Evolutionary conservation across 2,329 filamentous ascomycete genomes (phyloP).

Genomic region (Penicillium sp.): DNA sequence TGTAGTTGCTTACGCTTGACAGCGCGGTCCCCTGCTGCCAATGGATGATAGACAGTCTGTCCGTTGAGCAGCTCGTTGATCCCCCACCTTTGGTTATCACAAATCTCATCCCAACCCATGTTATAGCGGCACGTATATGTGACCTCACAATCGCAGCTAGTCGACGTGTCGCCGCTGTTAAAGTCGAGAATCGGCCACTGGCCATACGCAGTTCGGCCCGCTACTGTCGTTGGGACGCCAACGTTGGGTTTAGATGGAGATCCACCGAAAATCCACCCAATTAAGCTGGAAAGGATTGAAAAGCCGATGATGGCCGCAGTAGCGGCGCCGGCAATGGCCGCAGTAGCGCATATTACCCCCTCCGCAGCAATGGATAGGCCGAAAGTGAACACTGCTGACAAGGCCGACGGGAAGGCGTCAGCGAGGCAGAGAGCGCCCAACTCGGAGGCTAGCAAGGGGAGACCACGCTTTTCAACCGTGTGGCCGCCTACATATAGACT

Average conservation of each 20-base stretch:
- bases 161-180: not conserved
- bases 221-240: not conserved
- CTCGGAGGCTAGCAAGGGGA: not conserved
- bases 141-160: conserved; percentile 2
- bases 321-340: not conserved
- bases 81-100: conserved; percentile 2
- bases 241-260: not conserved
- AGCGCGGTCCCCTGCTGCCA: not conserved
- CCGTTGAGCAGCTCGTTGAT: conserved; percentile 1
- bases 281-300: no score
- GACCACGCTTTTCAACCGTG: not conserved
- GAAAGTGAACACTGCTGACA: not conserved
- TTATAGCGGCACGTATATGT: conserved; percentile 2
- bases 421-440: not conserved
- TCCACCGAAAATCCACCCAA: not conserved
- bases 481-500: not conserved
- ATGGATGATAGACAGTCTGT: not conserved
- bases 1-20: not conserved
- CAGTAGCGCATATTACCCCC: not conserved
- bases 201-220: not conserved
- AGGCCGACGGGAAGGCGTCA: not conserved
- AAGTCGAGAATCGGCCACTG: conserved; percentile 1
- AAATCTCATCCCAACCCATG: conserved; percentile 4
- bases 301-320: not conserved
- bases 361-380: not conserved